Percentiles rank a stretch among this genome's conserved stretches.
These are phyloP conservation scores for Lepidium africanum DNA, from an alignment of 345 rosid genomes.

Conservation along the genomic window DNA sequence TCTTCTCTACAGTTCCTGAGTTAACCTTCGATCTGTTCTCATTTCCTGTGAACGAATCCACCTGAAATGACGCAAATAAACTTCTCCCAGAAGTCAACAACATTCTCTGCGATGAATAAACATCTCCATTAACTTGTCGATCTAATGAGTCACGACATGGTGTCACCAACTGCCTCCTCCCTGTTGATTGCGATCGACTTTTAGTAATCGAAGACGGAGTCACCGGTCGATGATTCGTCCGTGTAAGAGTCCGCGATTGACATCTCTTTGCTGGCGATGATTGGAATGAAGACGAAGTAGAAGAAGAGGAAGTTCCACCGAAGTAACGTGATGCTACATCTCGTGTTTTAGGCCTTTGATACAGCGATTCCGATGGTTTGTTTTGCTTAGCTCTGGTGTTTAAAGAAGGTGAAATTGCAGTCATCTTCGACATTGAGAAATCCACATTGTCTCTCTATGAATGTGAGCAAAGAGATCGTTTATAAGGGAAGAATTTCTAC, in stretches of 20 bases:
- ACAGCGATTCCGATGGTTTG: conserved; percentile 37
- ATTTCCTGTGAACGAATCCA: conserved; percentile 48
- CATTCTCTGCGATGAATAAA: conserved; percentile 57
- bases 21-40: conserved; percentile 55
- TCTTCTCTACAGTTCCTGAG: conserved; percentile 60
- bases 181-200: conserved; percentile 62
- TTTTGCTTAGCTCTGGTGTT: conserved; percentile 35
- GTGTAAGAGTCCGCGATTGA: conserved; percentile 53
- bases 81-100: conserved; percentile 65
- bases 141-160: conserved; percentile 39
- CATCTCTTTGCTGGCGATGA: conserved; percentile 40
- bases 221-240: conserved; percentile 27
- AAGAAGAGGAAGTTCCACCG: conserved; percentile 17
- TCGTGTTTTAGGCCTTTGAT: conserved; percentile 58
- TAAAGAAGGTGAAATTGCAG: conserved; percentile 50
- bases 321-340: conserved; percentile 80
- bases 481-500: background rate
- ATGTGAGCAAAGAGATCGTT: background rate
- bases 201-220: conserved; percentile 28
- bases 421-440: conserved; percentile 38
- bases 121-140: conserved; percentile 34
- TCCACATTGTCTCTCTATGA: conserved; percentile 10
- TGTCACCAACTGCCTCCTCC: conserved; percentile 47
- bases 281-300: background rate
- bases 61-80: conserved; percentile 76